Conservation (phyloP, 176 grass and related monocot species). For the Paspalum notatum region DNA sequence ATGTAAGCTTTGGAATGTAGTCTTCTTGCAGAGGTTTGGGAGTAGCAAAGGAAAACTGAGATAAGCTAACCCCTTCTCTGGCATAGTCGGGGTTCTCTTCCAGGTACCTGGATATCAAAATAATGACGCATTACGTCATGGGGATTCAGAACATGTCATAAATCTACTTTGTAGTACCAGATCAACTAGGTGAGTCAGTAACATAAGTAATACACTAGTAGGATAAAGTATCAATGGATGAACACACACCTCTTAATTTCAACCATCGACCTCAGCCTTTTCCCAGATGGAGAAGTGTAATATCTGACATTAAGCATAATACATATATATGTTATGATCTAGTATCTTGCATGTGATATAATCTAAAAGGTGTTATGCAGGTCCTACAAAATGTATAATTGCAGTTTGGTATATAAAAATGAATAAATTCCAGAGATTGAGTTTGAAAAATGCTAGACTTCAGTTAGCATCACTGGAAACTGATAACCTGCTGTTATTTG, state of each 20-base stretch:
- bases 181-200: constrained; percentile 17
- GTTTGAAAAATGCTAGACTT: constrained; percentile 17
- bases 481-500: not conserved
- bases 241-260: constrained; percentile 57
- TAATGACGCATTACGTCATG: constrained; percentile 9
- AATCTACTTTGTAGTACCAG: not conserved
- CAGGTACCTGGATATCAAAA: constrained; percentile 59
- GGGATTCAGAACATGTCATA: not conserved
- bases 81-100: constrained; percentile 53
- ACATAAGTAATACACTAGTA: constrained; percentile 2
- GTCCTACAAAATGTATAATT: constrained; percentile 7
- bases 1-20: constrained; percentile 39
- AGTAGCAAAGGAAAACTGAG: constrained; percentile 60
- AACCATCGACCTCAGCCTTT: constrained; percentile 59
- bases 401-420: constrained; percentile 8
- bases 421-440: not conserved
- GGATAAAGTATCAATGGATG: constrained; percentile 25
- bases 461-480: not conserved
- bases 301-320: constrained; percentile 52
- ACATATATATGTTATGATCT: constrained; percentile 13
- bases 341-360: constrained; percentile 8
- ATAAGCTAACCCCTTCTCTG: constrained; percentile 52
- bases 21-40: constrained; percentile 58
- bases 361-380: not conserved
- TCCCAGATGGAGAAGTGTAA: constrained; percentile 68